These are phyloP conservation scores for Cryptococcus sp. DNA, from an alignment of 1,284 basidiomycete species.

Conservation along the genomic window DNA sequence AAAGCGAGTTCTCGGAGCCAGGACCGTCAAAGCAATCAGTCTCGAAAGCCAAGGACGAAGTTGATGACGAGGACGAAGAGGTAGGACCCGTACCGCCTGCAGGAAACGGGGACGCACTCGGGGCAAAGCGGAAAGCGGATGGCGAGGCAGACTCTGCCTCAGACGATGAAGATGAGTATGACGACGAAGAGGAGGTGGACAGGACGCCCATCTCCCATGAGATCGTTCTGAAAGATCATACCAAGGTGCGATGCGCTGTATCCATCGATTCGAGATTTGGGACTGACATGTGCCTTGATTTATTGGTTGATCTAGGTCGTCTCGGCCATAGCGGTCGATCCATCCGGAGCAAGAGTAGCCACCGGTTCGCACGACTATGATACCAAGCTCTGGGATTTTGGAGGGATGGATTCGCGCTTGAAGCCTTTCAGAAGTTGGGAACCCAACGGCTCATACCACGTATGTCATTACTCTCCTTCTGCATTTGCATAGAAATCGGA, in stretches of 20 bases:
- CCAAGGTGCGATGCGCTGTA: conserved; percentile 60
- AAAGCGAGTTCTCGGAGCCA: conserved; percentile 4
- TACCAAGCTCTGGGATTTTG: conserved; percentile 98
- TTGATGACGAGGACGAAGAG: conserved; percentile 36
- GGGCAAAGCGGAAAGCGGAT: conserved; percentile 35
- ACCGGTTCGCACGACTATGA: conserved; percentile 96
- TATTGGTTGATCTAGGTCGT: conserved; percentile 62
- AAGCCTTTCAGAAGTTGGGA: conserved; percentile 97
- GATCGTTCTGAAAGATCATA: conserved; percentile 86
- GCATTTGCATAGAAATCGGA: background rate
- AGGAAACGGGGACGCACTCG: conserved; percentile 1
- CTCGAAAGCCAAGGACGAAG: conserved; percentile 8
- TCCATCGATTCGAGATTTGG: background rate
- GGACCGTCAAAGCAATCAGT: conserved; percentile 13
- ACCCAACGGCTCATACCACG: conserved; percentile 86
- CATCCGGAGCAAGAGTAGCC: conserved; percentile 85
- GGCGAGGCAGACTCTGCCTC: conserved; percentile 14
- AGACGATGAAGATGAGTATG: conserved; percentile 34
- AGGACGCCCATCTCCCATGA: conserved; percentile 65
- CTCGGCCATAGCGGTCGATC: conserved; percentile 86
- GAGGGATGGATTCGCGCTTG: conserved; percentile 83
- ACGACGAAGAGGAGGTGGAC: conserved; percentile 48
- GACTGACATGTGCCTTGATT: background rate
- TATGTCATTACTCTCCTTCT: background rate
- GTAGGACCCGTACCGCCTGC: conserved; percentile 41